Evolutionary conservation across 371 early-diverging fungal genomes (phyloP).

Genomic region (Cokeromyces recurvatus): DNA sequence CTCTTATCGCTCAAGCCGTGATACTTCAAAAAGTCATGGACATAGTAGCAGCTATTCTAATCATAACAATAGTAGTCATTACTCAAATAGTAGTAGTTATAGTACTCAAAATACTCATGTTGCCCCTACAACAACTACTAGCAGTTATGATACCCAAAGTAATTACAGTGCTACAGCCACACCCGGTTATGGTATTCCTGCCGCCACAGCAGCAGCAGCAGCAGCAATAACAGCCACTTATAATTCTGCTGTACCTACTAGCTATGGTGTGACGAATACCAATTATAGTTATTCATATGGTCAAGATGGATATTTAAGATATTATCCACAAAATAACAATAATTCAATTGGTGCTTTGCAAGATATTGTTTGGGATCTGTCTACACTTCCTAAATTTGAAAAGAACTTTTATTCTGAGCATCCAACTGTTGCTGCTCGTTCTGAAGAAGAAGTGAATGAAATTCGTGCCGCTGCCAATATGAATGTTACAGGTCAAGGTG

Average conservation of each 20-base stretch:
- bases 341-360: slow-evolving; percentile 56
- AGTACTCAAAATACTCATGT: too few relatives aligned
- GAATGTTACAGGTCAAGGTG: slow-evolving; percentile 64
- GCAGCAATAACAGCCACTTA: too few relatives aligned
- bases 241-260: too few relatives aligned
- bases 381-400: slow-evolving; percentile 73
- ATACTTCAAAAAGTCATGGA: slow-evolving; percentile 20
- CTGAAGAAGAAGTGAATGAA: slow-evolving; percentile 55
- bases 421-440: slow-evolving; percentile 55
- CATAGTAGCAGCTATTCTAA: slow-evolving; percentile 22
- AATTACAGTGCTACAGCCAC: too few relatives aligned
- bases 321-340: too few relatives aligned
- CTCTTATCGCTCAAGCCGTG: slow-evolving; percentile 31
- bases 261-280: too few relatives aligned
- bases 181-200: too few relatives aligned
- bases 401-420: slow-evolving; percentile 93
- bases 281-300: slow-evolving; percentile 15
- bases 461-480: slow-evolving; percentile 67
- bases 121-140: too few relatives aligned
- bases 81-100: too few relatives aligned
- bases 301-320: slow-evolving; percentile 40
- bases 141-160: too few relatives aligned
- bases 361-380: slow-evolving; percentile 68
- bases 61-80: not conserved
- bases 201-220: too few relatives aligned